These are phyloP conservation scores for Nicotiana paniculata DNA, from an alignment of 257 asterid species.

Conservation along the genomic window DNA sequence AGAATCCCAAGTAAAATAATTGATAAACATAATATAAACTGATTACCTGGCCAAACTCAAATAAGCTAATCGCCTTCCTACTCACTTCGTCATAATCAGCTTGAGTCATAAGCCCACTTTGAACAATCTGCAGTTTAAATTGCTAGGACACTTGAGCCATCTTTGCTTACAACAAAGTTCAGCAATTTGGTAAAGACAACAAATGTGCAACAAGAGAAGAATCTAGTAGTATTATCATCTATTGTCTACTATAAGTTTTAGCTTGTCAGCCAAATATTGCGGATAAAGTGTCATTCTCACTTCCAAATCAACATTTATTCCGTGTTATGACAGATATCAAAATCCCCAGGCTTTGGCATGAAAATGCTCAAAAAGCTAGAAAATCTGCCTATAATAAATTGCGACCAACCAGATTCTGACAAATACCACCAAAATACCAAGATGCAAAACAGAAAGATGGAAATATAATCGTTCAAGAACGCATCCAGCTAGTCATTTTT, in stretches of 20 bases:
- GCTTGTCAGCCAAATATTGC: neutral
- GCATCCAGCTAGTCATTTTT: neutral
- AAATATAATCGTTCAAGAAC: neutral
- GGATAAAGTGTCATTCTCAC: neutral
- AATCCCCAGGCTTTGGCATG: neutral
- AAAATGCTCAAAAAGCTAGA: neutral
- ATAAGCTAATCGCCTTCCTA: conserved; percentile 66
- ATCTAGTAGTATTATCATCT: neutral
- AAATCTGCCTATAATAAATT: neutral
- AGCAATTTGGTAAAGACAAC: neutral
- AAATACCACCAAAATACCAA: neutral
- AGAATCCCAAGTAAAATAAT: neutral
- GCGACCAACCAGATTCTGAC: neutral
- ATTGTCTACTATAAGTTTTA: neutral
- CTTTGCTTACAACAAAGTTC: neutral
- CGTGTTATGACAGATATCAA: neutral
- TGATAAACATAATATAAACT: neutral
- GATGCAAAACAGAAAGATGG: neutral
- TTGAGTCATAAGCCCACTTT: conserved; percentile 67
- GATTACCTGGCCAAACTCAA: conserved; percentile 84
- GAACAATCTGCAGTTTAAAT: conserved; percentile 54
- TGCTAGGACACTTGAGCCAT: conserved; percentile 3
- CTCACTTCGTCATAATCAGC: conserved; percentile 75
- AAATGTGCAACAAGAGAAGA: neutral
- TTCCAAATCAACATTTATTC: neutral